Evolutionary conservation across 2,329 filamentous ascomycete genomes (phyloP).

Genomic region (Dactylonectria macrodidyma): DNA sequence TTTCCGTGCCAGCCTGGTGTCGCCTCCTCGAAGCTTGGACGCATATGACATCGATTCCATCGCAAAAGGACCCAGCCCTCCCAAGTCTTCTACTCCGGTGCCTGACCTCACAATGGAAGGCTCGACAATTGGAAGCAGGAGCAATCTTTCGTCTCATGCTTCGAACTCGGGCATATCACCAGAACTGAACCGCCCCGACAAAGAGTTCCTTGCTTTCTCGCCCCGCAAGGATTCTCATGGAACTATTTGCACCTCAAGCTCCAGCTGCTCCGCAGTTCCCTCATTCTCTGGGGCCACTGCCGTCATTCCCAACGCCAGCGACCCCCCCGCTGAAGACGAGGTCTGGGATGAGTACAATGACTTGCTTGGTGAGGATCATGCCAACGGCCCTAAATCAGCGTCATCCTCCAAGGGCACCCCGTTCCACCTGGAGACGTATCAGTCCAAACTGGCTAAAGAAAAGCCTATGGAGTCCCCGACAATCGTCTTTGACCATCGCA

Average conservation of each 20-base stretch:
- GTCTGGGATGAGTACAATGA: slow-evolving; percentile 97
- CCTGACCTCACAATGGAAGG: slow-evolving; percentile 56
- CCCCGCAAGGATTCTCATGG: slow-evolving; percentile 80
- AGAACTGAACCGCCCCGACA: slow-evolving; percentile 50
- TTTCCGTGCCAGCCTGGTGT: slow-evolving; percentile 71
- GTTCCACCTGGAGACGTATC: slow-evolving; percentile 69
- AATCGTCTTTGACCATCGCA: slow-evolving; percentile 52
- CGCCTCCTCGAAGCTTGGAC: slow-evolving; percentile 48
- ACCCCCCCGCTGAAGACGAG: slow-evolving; percentile 83
- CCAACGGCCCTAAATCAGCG: slow-evolving; percentile 64
- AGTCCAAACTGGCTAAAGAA: slow-evolving; percentile 54
- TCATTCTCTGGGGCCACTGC: slow-evolving; percentile 76
- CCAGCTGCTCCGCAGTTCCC: slow-evolving; percentile 76
- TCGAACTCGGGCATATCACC: slow-evolving; percentile 51
- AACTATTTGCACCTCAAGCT: slow-evolving; percentile 60
- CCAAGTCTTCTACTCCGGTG: slow-evolving; percentile 55
- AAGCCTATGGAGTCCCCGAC: slow-evolving; percentile 65
- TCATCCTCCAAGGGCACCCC: slow-evolving; percentile 71
- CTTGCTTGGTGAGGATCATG: slow-evolving; percentile 77
- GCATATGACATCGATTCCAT: slow-evolving; percentile 56
- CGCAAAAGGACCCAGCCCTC: slow-evolving; percentile 64
- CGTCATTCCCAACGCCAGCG: slow-evolving; percentile 72
- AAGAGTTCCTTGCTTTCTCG: slow-evolving; percentile 83
- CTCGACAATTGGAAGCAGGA: slow-evolving; percentile 51
- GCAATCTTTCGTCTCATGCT: slow-evolving; percentile 50